Evolutionary conservation across 768 basidiomycete genomes (phyloP), one percentile per base, ranked within the genome.

Genomic region (Rickenella mellea): DNA sequence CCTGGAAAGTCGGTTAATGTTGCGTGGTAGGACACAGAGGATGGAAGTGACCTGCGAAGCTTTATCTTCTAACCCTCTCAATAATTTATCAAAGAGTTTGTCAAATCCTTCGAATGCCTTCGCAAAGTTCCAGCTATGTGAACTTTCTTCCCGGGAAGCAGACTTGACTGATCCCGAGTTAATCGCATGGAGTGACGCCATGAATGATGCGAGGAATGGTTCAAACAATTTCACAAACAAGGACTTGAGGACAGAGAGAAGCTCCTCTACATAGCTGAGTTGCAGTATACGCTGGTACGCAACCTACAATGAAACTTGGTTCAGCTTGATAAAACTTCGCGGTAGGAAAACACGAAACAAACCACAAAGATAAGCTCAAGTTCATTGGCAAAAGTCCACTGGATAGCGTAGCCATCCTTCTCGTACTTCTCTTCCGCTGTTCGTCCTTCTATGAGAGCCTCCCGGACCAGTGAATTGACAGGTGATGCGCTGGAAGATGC

Each of bases 291-390:
- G 86, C 56, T 96, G 92, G 66, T 96, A 98, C 28, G 92, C 90
- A 41, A 94, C 91, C 91, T 94, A 53, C 3, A 45, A 25, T n/a
- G n/a, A n/a, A n/a, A n/a, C n/a, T n/a, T n/a, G n/a, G n/a, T n/a
- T n/a, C n/a, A n/a, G 25, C n/a, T 8, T 28, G 21, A 24, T 17
- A 19, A 21, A 29, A 19, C 12, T 41, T 2, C 33, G 41, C n/a
- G n/a, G n/a, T n/a, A n/a, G n/a, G n/a, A n/a, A 22, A 40, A 40
- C 7, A 25, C 9, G 28, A 40, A 32, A 69, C 86, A 51, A 54
- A 93, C 92, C 57, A 96, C 94, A 55, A 99, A 98, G 42, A 98
- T 93, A 52, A 99, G 74, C 48, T 94, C 94, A 33, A 98, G 70
- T 48, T 93, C 91, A 58, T 99, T 99, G 24, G 87, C 82, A 54